These are phyloP conservation scores for Hysterium pulicare DNA, from an alignment of 2,329 filamentous ascomycete species.

Conservation along the genomic window DNA sequence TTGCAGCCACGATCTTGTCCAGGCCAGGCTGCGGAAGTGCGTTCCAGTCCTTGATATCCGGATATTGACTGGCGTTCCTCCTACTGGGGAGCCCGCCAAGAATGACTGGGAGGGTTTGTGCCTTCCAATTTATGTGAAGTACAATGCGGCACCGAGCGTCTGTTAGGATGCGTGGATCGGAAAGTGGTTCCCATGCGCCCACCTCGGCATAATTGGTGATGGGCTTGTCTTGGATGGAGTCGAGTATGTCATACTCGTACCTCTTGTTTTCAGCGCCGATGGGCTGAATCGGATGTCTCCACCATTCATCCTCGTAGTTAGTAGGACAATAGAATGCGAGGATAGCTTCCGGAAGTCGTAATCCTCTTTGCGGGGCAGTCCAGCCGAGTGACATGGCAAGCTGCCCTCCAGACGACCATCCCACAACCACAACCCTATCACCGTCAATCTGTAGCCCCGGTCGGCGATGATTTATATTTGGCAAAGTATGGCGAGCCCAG, in stretches of 20 bases:
- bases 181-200: constrained; percentile 18
- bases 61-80: neutral
- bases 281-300: constrained; percentile 7
- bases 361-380: constrained; percentile 25
- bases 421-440: constrained; percentile 40
- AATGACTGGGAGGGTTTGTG: constrained; percentile 34
- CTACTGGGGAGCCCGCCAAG: constrained; percentile 20
- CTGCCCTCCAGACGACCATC: constrained; percentile 50
- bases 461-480: constrained; percentile 14
- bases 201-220: constrained; percentile 9
- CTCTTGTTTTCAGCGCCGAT: constrained; percentile 14
- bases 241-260: constrained; percentile 24
- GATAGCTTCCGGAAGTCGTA: constrained; percentile 42
- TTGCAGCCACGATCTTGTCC: constrained; percentile 4
- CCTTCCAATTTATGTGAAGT: constrained; percentile 44
- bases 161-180: constrained; percentile 20
- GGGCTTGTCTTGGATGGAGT: constrained; percentile 22
- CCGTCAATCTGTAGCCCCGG: constrained; percentile 18
- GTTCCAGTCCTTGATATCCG: constrained; percentile 5
- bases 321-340: constrained; percentile 47
- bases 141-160: constrained; percentile 30
- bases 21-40: constrained; percentile 6
- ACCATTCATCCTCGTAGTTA: constrained; percentile 34
- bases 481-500: constrained; percentile 40
- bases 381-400: constrained; percentile 46